Percentiles rank a stretch among this genome's conserved stretches.
Conservation (phyloP, 139 green algal genomes). For the Closterium sp. region DNA sequence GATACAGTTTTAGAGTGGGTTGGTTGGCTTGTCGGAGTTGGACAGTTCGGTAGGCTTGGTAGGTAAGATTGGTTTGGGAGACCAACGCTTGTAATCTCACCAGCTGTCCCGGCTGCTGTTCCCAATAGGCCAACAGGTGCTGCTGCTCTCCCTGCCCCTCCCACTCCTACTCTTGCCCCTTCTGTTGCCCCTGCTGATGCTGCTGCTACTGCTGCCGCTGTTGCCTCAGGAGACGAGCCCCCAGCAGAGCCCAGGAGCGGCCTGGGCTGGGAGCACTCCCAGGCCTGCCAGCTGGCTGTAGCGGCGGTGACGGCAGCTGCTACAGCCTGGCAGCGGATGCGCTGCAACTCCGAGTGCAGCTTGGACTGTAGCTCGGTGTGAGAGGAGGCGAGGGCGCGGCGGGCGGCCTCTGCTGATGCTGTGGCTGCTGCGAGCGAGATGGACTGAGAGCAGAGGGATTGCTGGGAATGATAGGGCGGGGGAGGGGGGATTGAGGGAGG, state of each 20-base stretch:
- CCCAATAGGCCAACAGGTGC: too few species aligned
- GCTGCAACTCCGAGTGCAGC: neutral
- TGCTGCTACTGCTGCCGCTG: neutral
- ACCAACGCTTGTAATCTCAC: too few species aligned
- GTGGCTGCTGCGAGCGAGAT: neutral
- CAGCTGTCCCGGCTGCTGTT: too few species aligned
- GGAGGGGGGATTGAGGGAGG: neutral
- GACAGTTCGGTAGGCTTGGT: too few species aligned
- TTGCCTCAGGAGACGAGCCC: neutral
- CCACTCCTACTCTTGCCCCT: too few species aligned
- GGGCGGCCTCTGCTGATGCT: neutral
- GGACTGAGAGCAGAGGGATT: neutral
- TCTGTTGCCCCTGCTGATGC: too few species aligned
- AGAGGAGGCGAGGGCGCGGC: neutral
- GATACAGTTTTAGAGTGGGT: too few species aligned
- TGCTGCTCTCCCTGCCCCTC: neutral
- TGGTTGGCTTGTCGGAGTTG: too few species aligned
- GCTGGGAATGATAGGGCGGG: neutral
- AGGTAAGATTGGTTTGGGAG: too few species aligned
- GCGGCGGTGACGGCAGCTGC: neutral
- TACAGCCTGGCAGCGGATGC: neutral
- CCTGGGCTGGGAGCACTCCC: neutral
- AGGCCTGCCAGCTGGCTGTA: slow-evolving; percentile 1
- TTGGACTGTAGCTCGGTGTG: neutral
- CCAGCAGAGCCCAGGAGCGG: neutral